Conservation (phyloP, 306 rosid genomes). For the Casuarina cunninghamiana region DNA sequence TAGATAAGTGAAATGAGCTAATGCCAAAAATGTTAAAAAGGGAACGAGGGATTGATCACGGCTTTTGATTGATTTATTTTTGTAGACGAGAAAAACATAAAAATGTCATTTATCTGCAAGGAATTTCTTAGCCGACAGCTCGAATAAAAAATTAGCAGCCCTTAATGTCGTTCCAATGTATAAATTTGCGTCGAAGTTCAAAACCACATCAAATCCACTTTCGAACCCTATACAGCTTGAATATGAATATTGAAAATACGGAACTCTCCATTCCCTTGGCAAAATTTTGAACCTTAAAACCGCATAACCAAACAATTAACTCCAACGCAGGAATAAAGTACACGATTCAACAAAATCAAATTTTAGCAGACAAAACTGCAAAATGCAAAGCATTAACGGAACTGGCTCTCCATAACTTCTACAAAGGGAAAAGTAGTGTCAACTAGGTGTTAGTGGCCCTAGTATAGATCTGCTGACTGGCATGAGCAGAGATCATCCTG, state of each 20-base stretch:
- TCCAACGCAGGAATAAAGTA: not conserved
- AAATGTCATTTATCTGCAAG: too few relatives aligned
- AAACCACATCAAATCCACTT: not conserved
- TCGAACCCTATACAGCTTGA: not conserved
- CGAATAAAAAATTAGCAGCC: too few relatives aligned
- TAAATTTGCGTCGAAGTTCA: not conserved
- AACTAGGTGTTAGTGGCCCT: slow-evolving; percentile 14
- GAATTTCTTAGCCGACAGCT: too few relatives aligned
- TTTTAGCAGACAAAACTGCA: not conserved
- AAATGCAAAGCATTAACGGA: not conserved
- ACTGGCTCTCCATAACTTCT: slow-evolving; percentile 1
- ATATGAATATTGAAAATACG: not conserved
- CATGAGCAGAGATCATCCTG: slow-evolving; percentile 10
- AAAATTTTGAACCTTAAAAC: not conserved
- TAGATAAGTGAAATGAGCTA: too few relatives aligned
- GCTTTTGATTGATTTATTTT: too few relatives aligned
- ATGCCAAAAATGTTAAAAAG: too few relatives aligned
- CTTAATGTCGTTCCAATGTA: too few relatives aligned
- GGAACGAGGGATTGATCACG: too few relatives aligned
- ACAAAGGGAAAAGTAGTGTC: not conserved
- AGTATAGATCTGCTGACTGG: slow-evolving; percentile 13
- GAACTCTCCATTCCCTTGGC: too few relatives aligned
- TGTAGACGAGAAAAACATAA: too few relatives aligned
- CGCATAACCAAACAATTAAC: not conserved
- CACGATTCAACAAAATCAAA: not conserved